These are phyloP conservation scores for Ceratobasidium sp. DNA, from an alignment of 1,284 basidiomycete species.

Conservation along the genomic window DNA sequence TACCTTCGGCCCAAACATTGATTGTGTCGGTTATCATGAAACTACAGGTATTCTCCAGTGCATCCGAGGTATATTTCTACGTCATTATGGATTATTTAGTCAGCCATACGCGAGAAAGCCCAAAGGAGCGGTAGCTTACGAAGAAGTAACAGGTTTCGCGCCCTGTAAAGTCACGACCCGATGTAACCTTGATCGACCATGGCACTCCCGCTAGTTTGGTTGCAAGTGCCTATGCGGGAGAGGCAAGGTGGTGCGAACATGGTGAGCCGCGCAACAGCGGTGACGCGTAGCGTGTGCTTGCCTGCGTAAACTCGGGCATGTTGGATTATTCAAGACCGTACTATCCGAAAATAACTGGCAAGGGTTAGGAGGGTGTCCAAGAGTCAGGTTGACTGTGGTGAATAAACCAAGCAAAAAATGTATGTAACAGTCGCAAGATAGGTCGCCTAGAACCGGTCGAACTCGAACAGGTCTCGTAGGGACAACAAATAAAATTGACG, in stretches of 20 bases:
- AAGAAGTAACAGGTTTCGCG: slow-evolving; percentile 35
- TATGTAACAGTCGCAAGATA: too few relatives aligned
- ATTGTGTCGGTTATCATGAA: slow-evolving; percentile 34
- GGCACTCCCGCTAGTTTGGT: slow-evolving; percentile 12
- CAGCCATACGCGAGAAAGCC: neutral
- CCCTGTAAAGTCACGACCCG: neutral
- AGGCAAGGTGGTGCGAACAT: neutral
- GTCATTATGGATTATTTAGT: too few relatives aligned
- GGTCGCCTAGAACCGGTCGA: too few relatives aligned
- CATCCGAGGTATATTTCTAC: slow-evolving; percentile 29
- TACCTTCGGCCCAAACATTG: slow-evolving; percentile 39
- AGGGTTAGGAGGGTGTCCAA: neutral
- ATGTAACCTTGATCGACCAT: slow-evolving; percentile 28
- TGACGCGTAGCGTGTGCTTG: neutral
- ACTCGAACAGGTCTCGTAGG: too few relatives aligned
- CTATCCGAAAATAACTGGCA: neutral
- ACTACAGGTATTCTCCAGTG: neutral
- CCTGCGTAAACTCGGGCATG: slow-evolving; percentile 42
- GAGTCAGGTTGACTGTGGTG: neutral
- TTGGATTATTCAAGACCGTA: neutral
- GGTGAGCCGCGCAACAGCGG: neutral
- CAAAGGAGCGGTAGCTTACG: neutral
- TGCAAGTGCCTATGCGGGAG: neutral
- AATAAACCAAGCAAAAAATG: neutral
- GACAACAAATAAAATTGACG: too few relatives aligned